Evolutionary conservation across 2,329 filamentous ascomycete species (phyloP).

Genomic region (Lithohypha guttulata): DNA sequence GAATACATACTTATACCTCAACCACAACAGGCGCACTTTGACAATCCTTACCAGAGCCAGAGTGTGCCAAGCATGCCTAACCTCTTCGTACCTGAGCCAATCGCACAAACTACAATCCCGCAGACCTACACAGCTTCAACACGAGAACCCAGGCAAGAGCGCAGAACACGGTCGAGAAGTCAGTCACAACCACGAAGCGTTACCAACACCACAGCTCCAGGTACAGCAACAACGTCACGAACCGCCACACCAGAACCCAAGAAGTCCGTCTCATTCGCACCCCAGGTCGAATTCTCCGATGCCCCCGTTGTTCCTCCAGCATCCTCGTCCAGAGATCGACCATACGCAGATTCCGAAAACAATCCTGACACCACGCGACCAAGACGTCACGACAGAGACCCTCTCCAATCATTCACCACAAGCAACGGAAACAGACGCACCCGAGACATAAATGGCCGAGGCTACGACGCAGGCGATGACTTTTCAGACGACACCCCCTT

Average conservation of each 20-base stretch:
- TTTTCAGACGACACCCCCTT: constrained; percentile 15
- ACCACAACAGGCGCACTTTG: neutral
- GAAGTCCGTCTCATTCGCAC: constrained; percentile 20
- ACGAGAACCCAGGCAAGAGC: constrained; percentile 10
- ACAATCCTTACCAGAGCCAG: neutral
- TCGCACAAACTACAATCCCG: constrained; percentile 8
- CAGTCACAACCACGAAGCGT: constrained; percentile 12
- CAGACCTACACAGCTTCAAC: too few relatives aligned
- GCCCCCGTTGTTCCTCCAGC: too few relatives aligned
- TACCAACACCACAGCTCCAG: constrained; percentile 8
- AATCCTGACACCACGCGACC: constrained; percentile 12
- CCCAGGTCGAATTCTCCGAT: constrained; percentile 15
- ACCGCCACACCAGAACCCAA: constrained; percentile 12
- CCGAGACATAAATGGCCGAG: constrained; percentile 11
- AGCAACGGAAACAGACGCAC: constrained; percentile 16
- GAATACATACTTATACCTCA: neutral
- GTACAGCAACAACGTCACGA: constrained; percentile 6
- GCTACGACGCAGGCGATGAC: constrained; percentile 12
- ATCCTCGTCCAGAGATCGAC: too few relatives aligned
- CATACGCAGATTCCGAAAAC: constrained; percentile 13
- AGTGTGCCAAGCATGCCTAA: constrained; percentile 6
- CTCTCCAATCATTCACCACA: constrained; percentile 28
- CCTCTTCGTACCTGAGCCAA: constrained; percentile 3
- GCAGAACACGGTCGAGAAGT: neutral
- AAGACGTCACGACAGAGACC: constrained; percentile 28